Percentiles rank a stretch among this genome's conserved stretches.
Evolutionary conservation across 2,329 filamentous ascomycete species (phyloP).

Genomic region (Plenodomus tracheiphilus): DNA sequence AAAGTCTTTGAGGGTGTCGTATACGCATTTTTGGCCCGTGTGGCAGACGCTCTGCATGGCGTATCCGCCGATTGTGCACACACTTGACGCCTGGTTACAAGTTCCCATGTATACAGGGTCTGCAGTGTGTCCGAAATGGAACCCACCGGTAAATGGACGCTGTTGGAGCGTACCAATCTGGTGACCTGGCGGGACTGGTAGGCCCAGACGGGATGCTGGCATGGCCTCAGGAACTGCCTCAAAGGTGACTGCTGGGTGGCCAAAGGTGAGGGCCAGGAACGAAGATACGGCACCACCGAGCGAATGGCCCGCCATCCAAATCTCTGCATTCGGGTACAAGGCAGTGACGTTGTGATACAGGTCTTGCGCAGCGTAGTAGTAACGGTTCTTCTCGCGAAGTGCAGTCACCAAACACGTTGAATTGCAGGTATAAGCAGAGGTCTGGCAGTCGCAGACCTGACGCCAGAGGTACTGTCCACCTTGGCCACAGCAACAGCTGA

Average conservation of each 20-base stretch:
- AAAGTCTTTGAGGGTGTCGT: slow-evolving; percentile 88
- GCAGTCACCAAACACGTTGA: slow-evolving; percentile 81
- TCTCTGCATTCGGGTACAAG: slow-evolving; percentile 78
- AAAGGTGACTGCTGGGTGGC: slow-evolving; percentile 87
- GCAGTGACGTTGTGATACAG: slow-evolving; percentile 91
- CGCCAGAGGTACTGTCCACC: slow-evolving; percentile 89
- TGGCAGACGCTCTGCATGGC: slow-evolving; percentile 94
- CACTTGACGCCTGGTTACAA: slow-evolving; percentile 86
- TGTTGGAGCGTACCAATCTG: slow-evolving; percentile 70
- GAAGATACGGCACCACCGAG: slow-evolving; percentile 87
- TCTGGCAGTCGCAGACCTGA: slow-evolving; percentile 91
- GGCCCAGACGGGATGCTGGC: slow-evolving; percentile 78
- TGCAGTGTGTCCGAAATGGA: slow-evolving; percentile 92
- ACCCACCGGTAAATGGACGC: slow-evolving; percentile 69
- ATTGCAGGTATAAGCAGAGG: slow-evolving; percentile 86
- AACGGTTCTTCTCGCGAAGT: slow-evolving; percentile 79
- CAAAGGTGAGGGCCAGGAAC: slow-evolving; percentile 89
- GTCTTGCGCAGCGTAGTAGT: slow-evolving; percentile 86
- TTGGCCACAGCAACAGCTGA: slow-evolving; percentile 96
- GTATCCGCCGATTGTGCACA: slow-evolving; percentile 89
- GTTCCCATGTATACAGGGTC: slow-evolving; percentile 94
- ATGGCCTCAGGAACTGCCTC: slow-evolving; percentile 91
- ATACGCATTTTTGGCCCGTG: slow-evolving; percentile 82
- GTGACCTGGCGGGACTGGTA: slow-evolving; percentile 80
- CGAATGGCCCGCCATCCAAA: slow-evolving; percentile 93